These are phyloP conservation scores for Podila clonocystis DNA, from an alignment of 192 early-diverging fungal species.

Conservation along the genomic window DNA sequence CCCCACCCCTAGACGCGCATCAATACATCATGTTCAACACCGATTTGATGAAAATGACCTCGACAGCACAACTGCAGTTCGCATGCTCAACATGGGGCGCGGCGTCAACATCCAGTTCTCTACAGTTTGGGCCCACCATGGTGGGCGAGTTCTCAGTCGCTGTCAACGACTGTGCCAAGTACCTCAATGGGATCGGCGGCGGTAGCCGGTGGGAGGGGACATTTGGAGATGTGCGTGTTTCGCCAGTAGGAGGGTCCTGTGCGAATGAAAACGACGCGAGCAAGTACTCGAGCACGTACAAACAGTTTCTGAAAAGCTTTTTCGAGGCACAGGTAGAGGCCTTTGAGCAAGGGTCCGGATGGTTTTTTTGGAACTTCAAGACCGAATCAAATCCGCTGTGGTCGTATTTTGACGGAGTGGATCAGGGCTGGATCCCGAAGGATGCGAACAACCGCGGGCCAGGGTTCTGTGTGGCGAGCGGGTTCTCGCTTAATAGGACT, in stretches of 20 bases:
- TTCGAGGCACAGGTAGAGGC: conserved; percentile 70
- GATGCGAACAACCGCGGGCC: conserved; percentile 51
- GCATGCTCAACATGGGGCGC: conserved; percentile 36
- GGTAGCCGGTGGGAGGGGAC: conserved; percentile 73
- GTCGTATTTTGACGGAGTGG: conserved; percentile 73
- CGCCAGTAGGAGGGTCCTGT: conserved; percentile 67
- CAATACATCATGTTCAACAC: conserved; percentile 58
- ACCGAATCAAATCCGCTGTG: conserved; percentile 75
- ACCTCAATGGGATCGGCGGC: conserved; percentile 70
- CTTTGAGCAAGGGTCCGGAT: conserved; percentile 68
- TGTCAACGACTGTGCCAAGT: conserved; percentile 78
- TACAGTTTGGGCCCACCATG: conserved; percentile 65
- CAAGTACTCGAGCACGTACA: conserved; percentile 30
- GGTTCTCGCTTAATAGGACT: background rate
- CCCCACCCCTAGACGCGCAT: conserved; percentile 45
- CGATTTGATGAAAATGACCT: conserved; percentile 30
- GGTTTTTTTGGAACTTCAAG: conserved; percentile 82
- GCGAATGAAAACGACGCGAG: conserved; percentile 54
- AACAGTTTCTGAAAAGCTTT: conserved; percentile 55
- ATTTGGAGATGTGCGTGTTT: conserved; percentile 46
- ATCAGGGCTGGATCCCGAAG: conserved; percentile 73
- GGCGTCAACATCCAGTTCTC: conserved; percentile 8
- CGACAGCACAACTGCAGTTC: conserved; percentile 31
- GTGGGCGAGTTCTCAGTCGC: conserved; percentile 79
- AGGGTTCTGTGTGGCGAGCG: conserved; percentile 14